Evolutionary conservation across 192 early-diverging fungal species (phyloP), one percentile per base, ranked within the genome.

Genomic region (Gonapodya sp.): DNA sequence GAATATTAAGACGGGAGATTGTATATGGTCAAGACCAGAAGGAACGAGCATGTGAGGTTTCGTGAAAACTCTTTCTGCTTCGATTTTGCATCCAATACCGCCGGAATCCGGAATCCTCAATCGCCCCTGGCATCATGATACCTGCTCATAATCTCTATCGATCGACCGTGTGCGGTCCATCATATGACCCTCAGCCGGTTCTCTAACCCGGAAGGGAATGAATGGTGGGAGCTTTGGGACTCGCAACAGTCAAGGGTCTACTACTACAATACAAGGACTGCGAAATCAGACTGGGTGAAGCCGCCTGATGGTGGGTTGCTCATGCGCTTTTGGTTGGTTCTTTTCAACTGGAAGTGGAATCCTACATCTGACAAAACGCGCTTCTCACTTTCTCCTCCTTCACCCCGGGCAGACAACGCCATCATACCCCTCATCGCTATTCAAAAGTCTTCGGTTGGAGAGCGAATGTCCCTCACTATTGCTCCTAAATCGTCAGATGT

Each of bases 191-290:
- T n/a, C n/a, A n/a, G n/a, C n/a, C n/a, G n/a, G n/a, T n/a, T n/a
- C n/a, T n/a, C n/a, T n/a, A n/a, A 94, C 84, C 92, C 89, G 73
- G 79, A 84, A 31, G 88, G 89, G 73, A 91, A 91, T 83, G 97
- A 99, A 83, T 99, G 96, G 95, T 99, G 97, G 97, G 96, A 99
- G 88, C 91, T 96, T 34, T 92, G 91, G 82, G 96, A 97, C 84
- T 84, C 33, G 24, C 35, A 14, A 31, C 36, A 80, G 1, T 75
- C 18, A 24, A 37, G 14, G 74, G 95, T 95, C 1, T 99, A 97
- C 83, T 98, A 96, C 85, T 97, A 98, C 88, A 93, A 96, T 86
- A 93, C 95, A 0, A 86, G 86, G 73, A 94, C 96, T 0, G 92
- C 93, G 37, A 87, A 92, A 73, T 96, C 95, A 35, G 95, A 96